Evolutionary conservation across 345 rosid genomes (phyloP).

Genomic region (Bruguiera sexangula): DNA sequence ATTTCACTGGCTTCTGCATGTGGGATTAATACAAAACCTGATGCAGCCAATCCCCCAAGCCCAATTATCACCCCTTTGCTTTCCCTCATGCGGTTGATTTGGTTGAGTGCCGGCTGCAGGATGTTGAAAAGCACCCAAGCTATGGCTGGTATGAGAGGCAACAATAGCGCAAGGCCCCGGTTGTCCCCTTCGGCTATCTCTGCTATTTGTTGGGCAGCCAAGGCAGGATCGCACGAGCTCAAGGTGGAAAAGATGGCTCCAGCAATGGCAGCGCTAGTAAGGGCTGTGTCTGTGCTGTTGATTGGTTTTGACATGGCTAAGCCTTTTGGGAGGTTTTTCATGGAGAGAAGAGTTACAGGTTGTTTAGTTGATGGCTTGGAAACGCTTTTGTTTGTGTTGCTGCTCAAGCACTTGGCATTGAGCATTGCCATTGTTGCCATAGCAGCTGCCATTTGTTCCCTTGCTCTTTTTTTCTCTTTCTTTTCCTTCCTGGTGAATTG

Average conservation of each 20-base stretch:
- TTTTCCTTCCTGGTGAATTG: not conserved
- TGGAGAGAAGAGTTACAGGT: constrained; percentile 35
- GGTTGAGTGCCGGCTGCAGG: constrained; percentile 90
- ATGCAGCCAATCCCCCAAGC: constrained; percentile 67
- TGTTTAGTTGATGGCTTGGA: constrained; percentile 31
- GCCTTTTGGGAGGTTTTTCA: constrained; percentile 47
- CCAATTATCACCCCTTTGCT: constrained; percentile 62
- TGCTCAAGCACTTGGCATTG: constrained; percentile 51
- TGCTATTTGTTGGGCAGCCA: constrained; percentile 85
- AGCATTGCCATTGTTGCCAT: constrained; percentile 66
- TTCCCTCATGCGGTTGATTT: constrained; percentile 68
- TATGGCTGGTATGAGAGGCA: constrained; percentile 80
- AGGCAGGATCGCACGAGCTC: constrained; percentile 64
- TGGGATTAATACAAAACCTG: constrained; percentile 46
- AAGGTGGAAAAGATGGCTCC: constrained; percentile 78
- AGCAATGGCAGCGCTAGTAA: constrained; percentile 55
- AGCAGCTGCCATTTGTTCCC: constrained; percentile 48
- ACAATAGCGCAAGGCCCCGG: constrained; percentile 78
- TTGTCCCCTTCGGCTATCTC: constrained; percentile 72
- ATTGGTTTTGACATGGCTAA: constrained; percentile 34
- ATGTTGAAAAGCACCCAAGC: constrained; percentile 94
- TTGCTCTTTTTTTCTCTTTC: not conserved
- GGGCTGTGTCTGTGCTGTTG: constrained; percentile 23
- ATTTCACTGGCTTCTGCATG: constrained; percentile 52
- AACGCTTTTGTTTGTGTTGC: constrained; percentile 34